Conservation (phyloP, 495 filamentous ascomycete genomes). For the Neurospora tetrasperma region DNA sequence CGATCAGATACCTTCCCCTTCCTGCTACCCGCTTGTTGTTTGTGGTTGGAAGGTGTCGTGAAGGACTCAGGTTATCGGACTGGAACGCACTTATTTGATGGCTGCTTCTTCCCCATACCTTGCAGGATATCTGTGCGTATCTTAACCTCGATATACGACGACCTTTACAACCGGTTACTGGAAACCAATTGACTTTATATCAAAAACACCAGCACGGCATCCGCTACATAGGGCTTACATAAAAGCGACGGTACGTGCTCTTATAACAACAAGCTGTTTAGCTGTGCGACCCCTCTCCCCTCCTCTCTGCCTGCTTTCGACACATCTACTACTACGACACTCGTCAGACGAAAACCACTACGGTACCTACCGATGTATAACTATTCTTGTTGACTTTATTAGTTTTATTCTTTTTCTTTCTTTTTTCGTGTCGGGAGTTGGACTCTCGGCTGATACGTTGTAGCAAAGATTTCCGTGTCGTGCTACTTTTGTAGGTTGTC, state of each 20-base stretch:
- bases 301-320: not conserved
- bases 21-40: not conserved
- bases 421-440: not conserved
- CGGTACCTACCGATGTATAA: not conserved
- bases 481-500: not conserved
- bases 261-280: not conserved
- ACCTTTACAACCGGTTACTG: not conserved
- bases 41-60: not conserved
- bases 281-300: not conserved
- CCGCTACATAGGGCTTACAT: not conserved
- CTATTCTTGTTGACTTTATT: not conserved
- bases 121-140: not conserved
- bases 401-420: not conserved
- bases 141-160: not conserved
- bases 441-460: not conserved
- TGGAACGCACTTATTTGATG: not conserved
- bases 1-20: not conserved
- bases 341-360: not conserved
- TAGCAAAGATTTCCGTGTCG: not conserved
- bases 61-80: not conserved
- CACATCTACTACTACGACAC: not conserved
- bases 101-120: not conserved
- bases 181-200: not conserved
- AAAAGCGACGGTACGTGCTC: not conserved
- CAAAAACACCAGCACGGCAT: not conserved